Evolutionary conservation across 208 protist species (phyloP).

Genomic region (Trypanosoma caninum): DNA sequence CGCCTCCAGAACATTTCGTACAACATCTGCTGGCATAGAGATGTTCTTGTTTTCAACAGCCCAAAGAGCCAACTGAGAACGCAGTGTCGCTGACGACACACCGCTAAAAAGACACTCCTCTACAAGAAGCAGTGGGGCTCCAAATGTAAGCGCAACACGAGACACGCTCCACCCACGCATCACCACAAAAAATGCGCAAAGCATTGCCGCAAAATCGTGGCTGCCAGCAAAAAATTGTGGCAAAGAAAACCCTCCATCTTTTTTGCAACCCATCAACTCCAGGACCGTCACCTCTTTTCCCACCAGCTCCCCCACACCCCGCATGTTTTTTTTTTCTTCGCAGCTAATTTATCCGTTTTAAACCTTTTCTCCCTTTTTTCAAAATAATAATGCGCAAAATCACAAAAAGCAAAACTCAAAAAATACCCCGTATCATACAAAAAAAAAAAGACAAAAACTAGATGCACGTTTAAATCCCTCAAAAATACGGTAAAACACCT

Average conservation of each 20-base stretch:
- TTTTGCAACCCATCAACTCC: neutral
- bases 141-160: conserved; percentile 44
- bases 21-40: conserved; percentile 32
- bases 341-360: neutral
- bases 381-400: too few relatives aligned
- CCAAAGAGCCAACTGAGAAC: conserved; percentile 59
- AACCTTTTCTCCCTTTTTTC: neutral
- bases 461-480: neutral
- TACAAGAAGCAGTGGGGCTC: conserved; percentile 60
- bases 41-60: conserved; percentile 36
- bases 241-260: neutral
- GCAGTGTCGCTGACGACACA: conserved; percentile 55
- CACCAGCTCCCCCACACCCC: neutral
- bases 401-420: too few relatives aligned
- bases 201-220: conserved; percentile 45
- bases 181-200: conserved; percentile 70
- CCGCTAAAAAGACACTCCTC: conserved; percentile 77
- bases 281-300: neutral
- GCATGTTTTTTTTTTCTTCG: neutral
- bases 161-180: conserved; percentile 32
- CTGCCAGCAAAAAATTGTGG: neutral
- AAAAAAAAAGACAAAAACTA: neutral
- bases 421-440: too few relatives aligned
- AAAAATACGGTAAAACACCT: too few relatives aligned
- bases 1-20: conserved; percentile 38